Evolutionary conservation across 768 basidiomycete species (phyloP).

Genomic region (Tricholoma hemisulphureum): DNA sequence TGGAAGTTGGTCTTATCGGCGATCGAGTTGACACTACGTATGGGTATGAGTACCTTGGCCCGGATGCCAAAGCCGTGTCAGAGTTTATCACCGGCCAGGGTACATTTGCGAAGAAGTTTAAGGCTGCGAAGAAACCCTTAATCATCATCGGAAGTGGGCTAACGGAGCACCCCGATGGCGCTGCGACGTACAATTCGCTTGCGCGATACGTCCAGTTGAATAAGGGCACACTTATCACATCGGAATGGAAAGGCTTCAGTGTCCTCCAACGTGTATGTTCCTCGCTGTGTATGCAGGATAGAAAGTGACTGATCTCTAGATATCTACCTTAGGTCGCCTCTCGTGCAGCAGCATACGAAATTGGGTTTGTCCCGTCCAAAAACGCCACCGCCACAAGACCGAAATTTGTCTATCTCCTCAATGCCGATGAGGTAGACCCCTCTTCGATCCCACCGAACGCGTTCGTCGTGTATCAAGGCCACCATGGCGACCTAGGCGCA

Average conservation of each 20-base stretch:
- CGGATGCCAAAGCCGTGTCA: slow-evolving; percentile 68
- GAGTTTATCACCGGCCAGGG: slow-evolving; percentile 78
- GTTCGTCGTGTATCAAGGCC: slow-evolving; percentile 98
- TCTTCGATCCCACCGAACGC: slow-evolving; percentile 85
- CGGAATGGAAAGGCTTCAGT: slow-evolving; percentile 95
- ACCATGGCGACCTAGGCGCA: slow-evolving; percentile 96
- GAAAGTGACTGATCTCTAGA: not conserved
- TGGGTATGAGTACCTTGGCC: slow-evolving; percentile 89
- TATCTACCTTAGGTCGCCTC: slow-evolving; percentile 68
- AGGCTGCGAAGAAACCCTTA: slow-evolving; percentile 84
- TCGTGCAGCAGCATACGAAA: slow-evolving; percentile 89
- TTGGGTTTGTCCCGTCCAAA: slow-evolving; percentile 88
- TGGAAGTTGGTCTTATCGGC: slow-evolving; percentile 89
- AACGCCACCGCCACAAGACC: slow-evolving; percentile 72
- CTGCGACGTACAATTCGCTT: slow-evolving; percentile 72
- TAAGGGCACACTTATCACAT: slow-evolving; percentile 70
- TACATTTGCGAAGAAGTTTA: slow-evolving; percentile 82
- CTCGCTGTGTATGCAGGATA: not conserved
- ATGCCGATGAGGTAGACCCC: slow-evolving; percentile 92
- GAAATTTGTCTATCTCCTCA: slow-evolving; percentile 95
- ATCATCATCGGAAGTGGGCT: slow-evolving; percentile 91
- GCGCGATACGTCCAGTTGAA: slow-evolving; percentile 79
- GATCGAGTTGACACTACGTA: slow-evolving; percentile 90
- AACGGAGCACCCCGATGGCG: slow-evolving; percentile 81
- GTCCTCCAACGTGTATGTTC: slow-evolving; percentile 82